Conservation (phyloP, 2,329 filamentous ascomycete genomes). For the Ceratocystis huliohia region DNA sequence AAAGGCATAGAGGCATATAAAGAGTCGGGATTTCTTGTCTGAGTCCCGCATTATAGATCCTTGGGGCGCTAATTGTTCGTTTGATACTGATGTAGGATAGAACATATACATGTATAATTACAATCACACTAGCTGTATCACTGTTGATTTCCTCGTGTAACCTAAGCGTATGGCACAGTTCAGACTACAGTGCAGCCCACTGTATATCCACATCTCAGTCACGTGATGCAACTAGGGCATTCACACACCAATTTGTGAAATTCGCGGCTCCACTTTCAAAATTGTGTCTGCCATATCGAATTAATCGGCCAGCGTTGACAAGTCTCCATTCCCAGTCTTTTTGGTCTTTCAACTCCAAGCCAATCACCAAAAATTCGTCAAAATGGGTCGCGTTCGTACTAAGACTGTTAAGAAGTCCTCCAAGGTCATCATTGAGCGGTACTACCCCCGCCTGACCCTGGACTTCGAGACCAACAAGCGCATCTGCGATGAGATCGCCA, state of each 20-base stretch:
- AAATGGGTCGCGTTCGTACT: slow-evolving; percentile 58
- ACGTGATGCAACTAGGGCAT: slow-evolving; percentile 15
- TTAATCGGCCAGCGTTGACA: not conserved
- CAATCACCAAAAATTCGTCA: slow-evolving; percentile 38
- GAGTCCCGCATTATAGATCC: not conserved
- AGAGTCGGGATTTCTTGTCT: slow-evolving; percentile 5
- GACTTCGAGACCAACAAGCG: slow-evolving; percentile 99
- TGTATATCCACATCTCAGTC: not conserved
- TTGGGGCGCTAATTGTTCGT: not conserved
- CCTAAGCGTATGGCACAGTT: not conserved
- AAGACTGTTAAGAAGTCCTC: slow-evolving; percentile 67
- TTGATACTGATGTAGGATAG: slow-evolving; percentile 19
- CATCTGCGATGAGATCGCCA: slow-evolving; percentile 99
- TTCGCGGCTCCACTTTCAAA: not conserved
- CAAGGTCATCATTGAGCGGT: slow-evolving; percentile 99
- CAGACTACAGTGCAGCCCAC: not conserved
- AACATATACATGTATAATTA: slow-evolving; percentile 20
- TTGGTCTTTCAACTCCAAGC: slow-evolving; percentile 25
- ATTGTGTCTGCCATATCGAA: slow-evolving; percentile 14
- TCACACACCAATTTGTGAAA: slow-evolving; percentile 11
- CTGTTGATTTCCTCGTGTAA: not conserved
- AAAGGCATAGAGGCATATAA: not conserved
- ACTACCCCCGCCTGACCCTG: slow-evolving; percentile 94
- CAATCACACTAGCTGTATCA: not conserved
- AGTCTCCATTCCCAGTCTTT: not conserved